These are phyloP conservation scores for Pyricularia pennisetigena DNA, from an alignment of 2,329 filamentous ascomycete species.

Conservation along the genomic window DNA sequence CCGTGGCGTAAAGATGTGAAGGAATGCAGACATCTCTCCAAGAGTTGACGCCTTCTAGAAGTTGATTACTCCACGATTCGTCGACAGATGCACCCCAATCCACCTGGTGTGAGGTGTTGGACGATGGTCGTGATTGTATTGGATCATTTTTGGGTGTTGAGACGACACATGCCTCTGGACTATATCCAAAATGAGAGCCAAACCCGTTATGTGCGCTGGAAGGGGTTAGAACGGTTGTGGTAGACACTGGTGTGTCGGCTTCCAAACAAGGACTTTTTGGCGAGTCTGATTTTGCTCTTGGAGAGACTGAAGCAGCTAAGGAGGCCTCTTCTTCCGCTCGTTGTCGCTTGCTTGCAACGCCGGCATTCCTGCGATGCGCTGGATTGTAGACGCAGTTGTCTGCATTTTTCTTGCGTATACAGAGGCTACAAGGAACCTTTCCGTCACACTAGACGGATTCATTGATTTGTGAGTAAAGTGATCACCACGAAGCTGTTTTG, in stretches of 20 bases:
- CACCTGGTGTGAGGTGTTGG: neutral
- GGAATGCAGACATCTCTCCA: slow-evolving; percentile 3
- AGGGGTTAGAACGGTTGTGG: neutral
- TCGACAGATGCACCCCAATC: neutral
- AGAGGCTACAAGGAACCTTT: slow-evolving; percentile 1
- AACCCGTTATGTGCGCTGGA: neutral
- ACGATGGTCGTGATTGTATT: neutral
- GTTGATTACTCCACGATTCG: neutral
- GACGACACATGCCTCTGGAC: neutral
- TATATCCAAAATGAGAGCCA: neutral
- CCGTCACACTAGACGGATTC: slow-evolving; percentile 1
- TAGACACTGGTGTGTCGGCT: neutral
- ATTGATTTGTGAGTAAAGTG: neutral
- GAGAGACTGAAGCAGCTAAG: neutral
- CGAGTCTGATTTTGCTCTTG: neutral
- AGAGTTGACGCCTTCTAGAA: neutral
- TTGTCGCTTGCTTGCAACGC: slow-evolving; percentile 1
- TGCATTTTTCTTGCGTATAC: slow-evolving; percentile 4
- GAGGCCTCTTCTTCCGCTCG: neutral
- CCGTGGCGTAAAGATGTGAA: slow-evolving; percentile 2
- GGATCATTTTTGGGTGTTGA: neutral
- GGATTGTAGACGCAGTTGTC: slow-evolving; percentile 3
- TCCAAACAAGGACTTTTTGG: slow-evolving; percentile 1
- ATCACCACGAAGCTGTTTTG: neutral
- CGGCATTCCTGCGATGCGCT: neutral